phyloP scores from a whole-genome alignment of 345 rosid genomes.

The Turnera subulata region DNA sequence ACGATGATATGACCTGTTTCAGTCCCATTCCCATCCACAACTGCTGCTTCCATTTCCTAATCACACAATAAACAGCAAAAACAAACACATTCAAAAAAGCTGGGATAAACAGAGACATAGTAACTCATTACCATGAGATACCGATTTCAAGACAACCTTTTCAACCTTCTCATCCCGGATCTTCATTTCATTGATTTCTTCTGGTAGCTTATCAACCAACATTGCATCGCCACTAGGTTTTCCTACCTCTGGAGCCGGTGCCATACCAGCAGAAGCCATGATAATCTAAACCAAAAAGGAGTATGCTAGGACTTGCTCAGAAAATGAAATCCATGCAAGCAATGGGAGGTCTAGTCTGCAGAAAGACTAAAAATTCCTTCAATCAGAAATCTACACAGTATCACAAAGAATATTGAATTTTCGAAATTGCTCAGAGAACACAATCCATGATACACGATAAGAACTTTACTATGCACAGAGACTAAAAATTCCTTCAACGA shows the following conservation, averaged over 20 bases:
- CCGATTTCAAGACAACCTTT: conserved; percentile 1
- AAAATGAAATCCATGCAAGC: background rate
- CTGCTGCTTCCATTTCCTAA: conserved; percentile 62
- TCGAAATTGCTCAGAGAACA: too few species aligned
- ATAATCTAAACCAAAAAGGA: background rate
- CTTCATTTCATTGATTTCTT: conserved; percentile 13
- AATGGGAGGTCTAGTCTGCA: background rate
- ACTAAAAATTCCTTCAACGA: too few species aligned
- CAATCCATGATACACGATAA: too few species aligned
- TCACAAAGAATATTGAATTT: too few species aligned
- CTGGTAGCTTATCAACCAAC: conserved; percentile 20
- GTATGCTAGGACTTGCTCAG: background rate
- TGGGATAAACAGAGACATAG: background rate
- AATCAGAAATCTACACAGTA: too few species aligned
- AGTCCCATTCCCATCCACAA: conserved; percentile 52
- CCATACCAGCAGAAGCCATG: conserved; percentile 16
- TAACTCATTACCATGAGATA: background rate
- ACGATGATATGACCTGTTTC: conserved; percentile 73
- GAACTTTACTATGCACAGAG: too few species aligned
- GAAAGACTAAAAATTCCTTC: background rate
- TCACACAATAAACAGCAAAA: too few species aligned
- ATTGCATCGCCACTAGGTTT: conserved; percentile 16
- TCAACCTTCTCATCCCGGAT: conserved; percentile 19
- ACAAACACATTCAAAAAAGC: too few species aligned
- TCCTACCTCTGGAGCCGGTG: conserved; percentile 8